Conservation (phyloP, 441 rosid genomes). For the Theobroma grandiflorum region DNA sequence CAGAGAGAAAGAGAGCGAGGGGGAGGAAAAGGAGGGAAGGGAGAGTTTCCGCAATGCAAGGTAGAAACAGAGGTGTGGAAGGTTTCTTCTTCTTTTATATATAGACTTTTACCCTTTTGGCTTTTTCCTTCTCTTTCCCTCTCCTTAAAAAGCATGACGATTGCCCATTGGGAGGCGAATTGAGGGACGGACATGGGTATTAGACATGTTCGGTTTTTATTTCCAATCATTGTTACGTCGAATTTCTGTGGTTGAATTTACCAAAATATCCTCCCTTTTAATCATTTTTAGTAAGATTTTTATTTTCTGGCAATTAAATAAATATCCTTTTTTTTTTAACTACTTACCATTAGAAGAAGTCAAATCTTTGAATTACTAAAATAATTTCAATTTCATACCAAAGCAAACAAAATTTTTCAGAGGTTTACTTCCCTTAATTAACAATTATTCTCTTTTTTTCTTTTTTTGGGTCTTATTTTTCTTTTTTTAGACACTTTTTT, state of each 20-base stretch:
- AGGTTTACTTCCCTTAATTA: no score
- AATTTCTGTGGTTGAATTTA: neutral
- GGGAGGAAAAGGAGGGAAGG: neutral
- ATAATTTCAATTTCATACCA: no score
- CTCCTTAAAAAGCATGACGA: neutral
- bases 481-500: no score
- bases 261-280: neutral
- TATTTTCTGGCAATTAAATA: neutral
- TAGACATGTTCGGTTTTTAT: neutral
- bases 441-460: no score
- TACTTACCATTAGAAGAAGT: no score
- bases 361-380: no score
- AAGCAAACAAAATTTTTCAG: no score
- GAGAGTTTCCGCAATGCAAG: slow-evolving; percentile 13
- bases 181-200: no score
- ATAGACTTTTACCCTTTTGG: neutral
- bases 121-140: neutral
- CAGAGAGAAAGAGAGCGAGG: slow-evolving; percentile 4
- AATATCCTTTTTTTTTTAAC: no score
- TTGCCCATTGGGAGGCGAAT: neutral
- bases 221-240: slow-evolving; percentile 1
- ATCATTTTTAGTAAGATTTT: neutral
- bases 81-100: neutral
- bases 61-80: slow-evolving; percentile 16
- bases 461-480: no score